Evolutionary conservation across 352 stramenopile species (phyloP).

Genomic region (Pythium utonaiense): DNA sequence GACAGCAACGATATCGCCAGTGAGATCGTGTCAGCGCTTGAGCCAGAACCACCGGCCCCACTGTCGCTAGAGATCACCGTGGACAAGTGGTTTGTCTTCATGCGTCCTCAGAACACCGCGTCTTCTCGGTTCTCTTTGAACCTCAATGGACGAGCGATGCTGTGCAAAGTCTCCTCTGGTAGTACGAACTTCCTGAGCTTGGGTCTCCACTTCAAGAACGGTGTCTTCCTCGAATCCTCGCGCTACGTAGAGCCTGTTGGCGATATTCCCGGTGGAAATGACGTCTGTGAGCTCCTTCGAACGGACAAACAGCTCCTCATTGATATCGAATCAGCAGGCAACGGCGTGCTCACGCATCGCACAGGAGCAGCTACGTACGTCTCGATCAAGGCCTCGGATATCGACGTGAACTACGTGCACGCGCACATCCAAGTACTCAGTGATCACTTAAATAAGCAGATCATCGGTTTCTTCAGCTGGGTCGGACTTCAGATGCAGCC

Average conservation of each 20-base stretch:
- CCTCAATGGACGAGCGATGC: constrained; percentile 34
- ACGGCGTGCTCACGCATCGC: constrained; percentile 41
- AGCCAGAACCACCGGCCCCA: constrained; percentile 2
- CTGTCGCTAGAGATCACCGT: constrained; percentile 44
- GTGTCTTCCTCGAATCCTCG: constrained; percentile 40
- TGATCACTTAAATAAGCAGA: constrained; percentile 54
- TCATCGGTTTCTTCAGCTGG: constrained; percentile 67
- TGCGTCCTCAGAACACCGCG: constrained; percentile 40
- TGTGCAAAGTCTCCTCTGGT: constrained; percentile 41
- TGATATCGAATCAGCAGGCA: constrained; percentile 37
- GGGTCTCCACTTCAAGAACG: constrained; percentile 34
- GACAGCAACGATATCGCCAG: background rate
- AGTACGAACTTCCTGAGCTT: constrained; percentile 28
- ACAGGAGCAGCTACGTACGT: constrained; percentile 42
- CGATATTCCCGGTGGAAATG: constrained; percentile 20
- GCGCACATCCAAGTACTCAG: constrained; percentile 39
- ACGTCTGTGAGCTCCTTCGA: constrained; percentile 43
- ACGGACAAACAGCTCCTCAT: constrained; percentile 29
- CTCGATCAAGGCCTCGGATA: constrained; percentile 30
- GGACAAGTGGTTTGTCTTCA: constrained; percentile 55
- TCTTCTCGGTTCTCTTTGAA: constrained; percentile 41
- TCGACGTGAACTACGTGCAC: constrained; percentile 64
- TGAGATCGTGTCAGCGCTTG: background rate
- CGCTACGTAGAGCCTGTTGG: constrained; percentile 22
- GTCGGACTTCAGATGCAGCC: constrained; percentile 49